A percentile compares a stretch with the other conserved stretches of the same genome.
Evolutionary conservation across 2,329 filamentous ascomycete species (phyloP).

Genomic region (Exophiala lecanii-corni): DNA sequence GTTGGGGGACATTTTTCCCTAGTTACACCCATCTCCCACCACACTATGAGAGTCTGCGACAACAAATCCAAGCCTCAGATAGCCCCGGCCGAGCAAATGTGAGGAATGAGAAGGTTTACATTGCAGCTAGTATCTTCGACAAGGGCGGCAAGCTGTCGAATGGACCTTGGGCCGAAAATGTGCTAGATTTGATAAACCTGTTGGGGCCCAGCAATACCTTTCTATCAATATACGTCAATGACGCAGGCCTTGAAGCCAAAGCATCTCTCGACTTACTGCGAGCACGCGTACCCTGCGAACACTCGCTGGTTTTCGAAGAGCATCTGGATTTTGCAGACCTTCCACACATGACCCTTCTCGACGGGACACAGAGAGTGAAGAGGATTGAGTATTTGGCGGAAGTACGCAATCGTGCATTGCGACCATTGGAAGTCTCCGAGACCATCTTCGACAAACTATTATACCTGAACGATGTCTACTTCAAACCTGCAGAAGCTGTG

Average conservation of each 20-base stretch:
- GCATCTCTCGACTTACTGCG: constrained; percentile 53
- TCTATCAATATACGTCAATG: constrained; percentile 70
- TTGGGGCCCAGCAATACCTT: constrained; percentile 65
- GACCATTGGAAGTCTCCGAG: constrained; percentile 51
- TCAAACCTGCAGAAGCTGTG: constrained; percentile 54
- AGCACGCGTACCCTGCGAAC: constrained; percentile 45
- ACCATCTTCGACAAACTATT: constrained; percentile 52
- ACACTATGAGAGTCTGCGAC: constrained; percentile 45
- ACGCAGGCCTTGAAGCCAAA: constrained; percentile 55
- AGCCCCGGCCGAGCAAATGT: constrained; percentile 46
- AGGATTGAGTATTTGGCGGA: constrained; percentile 70
- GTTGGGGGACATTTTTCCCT: constrained; percentile 47
- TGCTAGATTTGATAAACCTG: constrained; percentile 60
- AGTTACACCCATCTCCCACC: constrained; percentile 53
- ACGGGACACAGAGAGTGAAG: constrained; percentile 60
- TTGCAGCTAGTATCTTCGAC: constrained; percentile 68
- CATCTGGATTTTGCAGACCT: constrained; percentile 55
- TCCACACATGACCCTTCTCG: constrained; percentile 57
- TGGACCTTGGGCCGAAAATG: constrained; percentile 59
- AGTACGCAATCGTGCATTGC: constrained; percentile 65
- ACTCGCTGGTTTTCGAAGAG: constrained; percentile 56
- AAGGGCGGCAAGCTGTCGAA: constrained; percentile 54
- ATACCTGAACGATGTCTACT: constrained; percentile 64
- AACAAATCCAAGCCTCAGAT: constrained; percentile 30
- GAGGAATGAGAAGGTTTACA: constrained; percentile 64